Evolutionary conservation across 768 basidiomycete species (phyloP).

Genomic region (Boletus insuetus): DNA sequence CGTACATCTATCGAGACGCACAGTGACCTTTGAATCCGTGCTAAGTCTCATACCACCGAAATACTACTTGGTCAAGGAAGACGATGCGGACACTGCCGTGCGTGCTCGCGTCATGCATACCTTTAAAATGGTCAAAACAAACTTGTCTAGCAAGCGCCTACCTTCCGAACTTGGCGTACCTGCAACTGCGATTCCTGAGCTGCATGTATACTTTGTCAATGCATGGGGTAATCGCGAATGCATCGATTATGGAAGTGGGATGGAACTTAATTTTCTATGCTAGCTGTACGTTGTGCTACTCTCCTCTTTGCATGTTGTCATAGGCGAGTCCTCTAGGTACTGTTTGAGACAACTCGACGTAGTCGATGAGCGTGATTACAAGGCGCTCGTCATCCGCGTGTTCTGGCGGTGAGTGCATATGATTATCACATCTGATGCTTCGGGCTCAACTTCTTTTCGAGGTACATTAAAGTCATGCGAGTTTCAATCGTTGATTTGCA

Average conservation of each 20-base stretch:
- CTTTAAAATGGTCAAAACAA: too few relatives aligned
- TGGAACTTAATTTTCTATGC: conserved; percentile 97
- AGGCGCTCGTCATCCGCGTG: conserved; percentile 72
- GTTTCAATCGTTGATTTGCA: too few relatives aligned
- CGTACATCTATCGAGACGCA: too few relatives aligned
- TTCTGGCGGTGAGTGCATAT: conserved; percentile 73
- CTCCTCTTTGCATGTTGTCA: background rate
- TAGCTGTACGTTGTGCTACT: conserved; percentile 69
- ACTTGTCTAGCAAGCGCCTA: conserved; percentile 43
- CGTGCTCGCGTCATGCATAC: too few relatives aligned
- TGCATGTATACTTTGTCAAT: conserved; percentile 79
- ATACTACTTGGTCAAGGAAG: too few relatives aligned
- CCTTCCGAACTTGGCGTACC: conserved; percentile 60
- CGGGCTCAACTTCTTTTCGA: conserved; percentile 16
- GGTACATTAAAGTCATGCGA: conserved; percentile 80
- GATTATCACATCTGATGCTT: background rate
- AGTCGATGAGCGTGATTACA: conserved; percentile 60
- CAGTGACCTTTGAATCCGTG: too few relatives aligned
- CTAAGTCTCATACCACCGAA: too few relatives aligned
- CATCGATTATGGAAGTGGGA: conserved; percentile 99
- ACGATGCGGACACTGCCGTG: too few relatives aligned
- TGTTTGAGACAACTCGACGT: conserved; percentile 76
- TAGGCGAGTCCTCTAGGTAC: conserved; percentile 46
- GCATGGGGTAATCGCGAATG: conserved; percentile 89
- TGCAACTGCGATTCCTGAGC: conserved; percentile 56